phyloP scores from a whole-genome alignment of 495 filamentous ascomycete genomes.

The Podospora sp. region DNA sequence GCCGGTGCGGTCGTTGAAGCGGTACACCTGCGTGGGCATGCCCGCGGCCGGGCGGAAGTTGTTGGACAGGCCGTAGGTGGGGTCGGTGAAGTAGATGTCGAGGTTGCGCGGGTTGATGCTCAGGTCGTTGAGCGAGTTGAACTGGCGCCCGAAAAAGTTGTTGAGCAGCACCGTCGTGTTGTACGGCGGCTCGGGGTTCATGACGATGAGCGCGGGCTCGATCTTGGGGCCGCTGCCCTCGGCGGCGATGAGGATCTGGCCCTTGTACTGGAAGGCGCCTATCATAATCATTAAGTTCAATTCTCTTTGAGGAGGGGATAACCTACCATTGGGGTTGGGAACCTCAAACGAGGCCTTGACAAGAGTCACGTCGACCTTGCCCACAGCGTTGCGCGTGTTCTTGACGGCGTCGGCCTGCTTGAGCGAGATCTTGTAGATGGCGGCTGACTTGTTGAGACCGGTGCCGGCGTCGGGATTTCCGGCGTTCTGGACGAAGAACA shows the following conservation, averaged over 20 bases:
- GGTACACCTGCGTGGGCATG: conserved; percentile 60
- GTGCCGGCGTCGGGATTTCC: conserved; percentile 49
- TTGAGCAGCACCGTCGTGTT: conserved; percentile 52
- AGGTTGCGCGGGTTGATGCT: conserved; percentile 54
- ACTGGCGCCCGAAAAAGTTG: conserved; percentile 60
- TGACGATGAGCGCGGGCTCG: conserved; percentile 46
- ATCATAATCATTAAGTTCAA: too few relatives aligned
- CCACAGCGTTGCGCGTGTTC: conserved; percentile 22
- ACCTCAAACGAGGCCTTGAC: conserved; percentile 43
- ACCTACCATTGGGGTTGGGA: conserved; percentile 55
- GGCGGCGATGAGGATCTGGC: conserved; percentile 47
- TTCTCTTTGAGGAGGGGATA: too few relatives aligned
- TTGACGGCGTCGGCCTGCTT: conserved; percentile 29
- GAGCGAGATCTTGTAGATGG: conserved; percentile 55
- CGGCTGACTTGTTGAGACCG: conserved; percentile 53
- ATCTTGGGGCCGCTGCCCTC: conserved; percentile 52
- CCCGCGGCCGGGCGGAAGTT: conserved; percentile 55
- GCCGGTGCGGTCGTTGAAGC: conserved; percentile 51
- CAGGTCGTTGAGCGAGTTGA: conserved; percentile 64
- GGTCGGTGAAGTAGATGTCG: conserved; percentile 66
- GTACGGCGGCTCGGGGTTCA: conserved; percentile 53
- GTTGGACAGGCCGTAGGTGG: conserved; percentile 62
- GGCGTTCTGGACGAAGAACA: conserved; percentile 58
- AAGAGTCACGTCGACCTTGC: conserved; percentile 25
- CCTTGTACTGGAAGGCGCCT: conserved; percentile 54